phyloP scores from a whole-genome alignment of 257 asterid species.

The Eucommia ulmoides region DNA sequence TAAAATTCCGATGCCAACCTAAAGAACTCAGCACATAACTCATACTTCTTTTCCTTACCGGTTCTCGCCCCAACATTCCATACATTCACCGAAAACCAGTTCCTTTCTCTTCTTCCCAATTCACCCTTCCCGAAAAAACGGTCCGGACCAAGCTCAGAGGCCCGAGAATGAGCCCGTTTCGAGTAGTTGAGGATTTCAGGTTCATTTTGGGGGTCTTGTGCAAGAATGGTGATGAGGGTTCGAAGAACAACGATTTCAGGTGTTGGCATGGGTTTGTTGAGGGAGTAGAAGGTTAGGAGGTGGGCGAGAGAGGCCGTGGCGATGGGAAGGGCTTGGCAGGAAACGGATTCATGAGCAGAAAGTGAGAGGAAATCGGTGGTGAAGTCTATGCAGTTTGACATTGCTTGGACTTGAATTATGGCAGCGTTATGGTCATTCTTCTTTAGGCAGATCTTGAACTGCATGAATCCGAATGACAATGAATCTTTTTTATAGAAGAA shows the following conservation, averaged over 20 bases:
- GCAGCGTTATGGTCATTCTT: conserved; percentile 51
- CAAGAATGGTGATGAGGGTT: conserved; percentile 54
- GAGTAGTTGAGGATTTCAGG: conserved; percentile 55
- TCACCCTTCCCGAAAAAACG: conserved; percentile 68
- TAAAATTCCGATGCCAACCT: conserved; percentile 73
- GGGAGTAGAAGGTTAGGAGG: conserved; percentile 50
- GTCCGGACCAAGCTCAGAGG: conserved; percentile 52
- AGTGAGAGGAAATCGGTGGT: conserved; percentile 82
- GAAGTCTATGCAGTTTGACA: conserved; percentile 91
- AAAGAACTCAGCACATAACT: conserved; percentile 61
- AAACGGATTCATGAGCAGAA: conserved; percentile 87
- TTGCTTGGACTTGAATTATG: conserved; percentile 73
- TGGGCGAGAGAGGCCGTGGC: conserved; percentile 66
- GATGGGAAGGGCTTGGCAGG: conserved; percentile 62
- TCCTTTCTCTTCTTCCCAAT: conserved; percentile 75
- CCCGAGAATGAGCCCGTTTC: conserved; percentile 53
- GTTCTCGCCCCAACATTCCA: conserved; percentile 79
- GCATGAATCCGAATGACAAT: too few species aligned
- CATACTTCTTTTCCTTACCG: conserved; percentile 52
- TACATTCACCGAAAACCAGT: conserved; percentile 78
- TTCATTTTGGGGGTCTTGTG: conserved; percentile 47
- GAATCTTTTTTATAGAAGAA: too few species aligned
- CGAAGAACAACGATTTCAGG: conserved; percentile 76
- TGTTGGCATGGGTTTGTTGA: conserved; percentile 59
- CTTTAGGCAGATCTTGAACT: conserved; percentile 86